Evolutionary conservation across 345 rosid genomes (phyloP).

Genomic region (Erucastrum elatum): DNA sequence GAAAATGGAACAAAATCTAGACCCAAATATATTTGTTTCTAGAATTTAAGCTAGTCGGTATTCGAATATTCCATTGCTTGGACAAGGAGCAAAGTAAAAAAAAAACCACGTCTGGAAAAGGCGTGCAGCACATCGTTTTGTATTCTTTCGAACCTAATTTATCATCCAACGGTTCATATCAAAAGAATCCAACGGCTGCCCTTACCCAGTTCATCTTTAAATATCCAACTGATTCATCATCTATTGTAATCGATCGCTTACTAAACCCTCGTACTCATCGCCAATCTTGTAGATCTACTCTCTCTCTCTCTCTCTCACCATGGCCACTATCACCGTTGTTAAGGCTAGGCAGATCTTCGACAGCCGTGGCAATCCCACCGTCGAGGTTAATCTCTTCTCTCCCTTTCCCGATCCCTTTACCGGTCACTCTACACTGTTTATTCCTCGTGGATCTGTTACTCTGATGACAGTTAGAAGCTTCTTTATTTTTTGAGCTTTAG

Average conservation of each 20-base stretch:
- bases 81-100: constrained; percentile 29
- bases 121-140: constrained; percentile 43
- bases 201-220: not conserved
- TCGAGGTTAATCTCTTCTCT: constrained; percentile 57
- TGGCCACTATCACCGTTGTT: constrained; percentile 65
- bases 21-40: not conserved
- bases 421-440: not conserved
- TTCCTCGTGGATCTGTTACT: constrained; percentile 27
- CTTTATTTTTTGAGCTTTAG: not conserved
- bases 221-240: not conserved
- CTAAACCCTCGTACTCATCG: constrained; percentile 36
- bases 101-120: constrained; percentile 18
- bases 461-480: not conserved
- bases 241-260: constrained; percentile 6
- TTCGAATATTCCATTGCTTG: constrained; percentile 24
- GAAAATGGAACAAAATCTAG: not conserved
- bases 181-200: constrained; percentile 32
- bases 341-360: constrained; percentile 95
- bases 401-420: not conserved
- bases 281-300: no score
- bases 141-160: constrained; percentile 10
- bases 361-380: constrained; percentile 99
- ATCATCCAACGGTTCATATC: constrained; percentile 20
- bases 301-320: not conserved
- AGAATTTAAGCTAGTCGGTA: not conserved